Conservation (phyloP, 495 filamentous ascomycete species). For the Bryoglossum gracile region DNA sequence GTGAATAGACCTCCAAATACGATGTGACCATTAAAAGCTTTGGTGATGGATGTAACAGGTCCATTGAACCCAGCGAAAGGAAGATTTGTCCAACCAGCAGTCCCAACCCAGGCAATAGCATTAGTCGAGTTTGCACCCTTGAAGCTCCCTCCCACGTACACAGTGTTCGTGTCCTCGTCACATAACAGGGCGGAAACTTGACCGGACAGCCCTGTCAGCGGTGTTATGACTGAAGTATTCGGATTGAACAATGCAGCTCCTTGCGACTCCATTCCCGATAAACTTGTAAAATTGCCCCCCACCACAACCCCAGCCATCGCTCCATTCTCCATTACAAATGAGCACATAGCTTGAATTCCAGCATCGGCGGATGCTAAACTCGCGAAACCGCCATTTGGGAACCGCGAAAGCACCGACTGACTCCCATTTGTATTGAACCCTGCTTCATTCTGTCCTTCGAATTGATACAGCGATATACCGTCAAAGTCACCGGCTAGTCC, state of each 20-base stretch:
- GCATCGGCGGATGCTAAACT: slow-evolving; percentile 69
- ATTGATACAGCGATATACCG: slow-evolving; percentile 84
- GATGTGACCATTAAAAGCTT: slow-evolving; percentile 71
- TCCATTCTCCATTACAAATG: slow-evolving; percentile 62
- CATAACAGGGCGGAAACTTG: slow-evolving; percentile 75
- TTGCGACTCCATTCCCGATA: slow-evolving; percentile 65
- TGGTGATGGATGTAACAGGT: slow-evolving; percentile 78
- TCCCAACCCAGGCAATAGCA: slow-evolving; percentile 74
- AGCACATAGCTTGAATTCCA: slow-evolving; percentile 79
- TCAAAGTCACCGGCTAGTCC: slow-evolving; percentile 87
- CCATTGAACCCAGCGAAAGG: slow-evolving; percentile 94
- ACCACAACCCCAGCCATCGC: slow-evolving; percentile 68
- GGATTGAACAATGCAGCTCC: slow-evolving; percentile 79
- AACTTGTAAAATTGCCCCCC: slow-evolving; percentile 93
- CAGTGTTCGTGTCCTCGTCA: slow-evolving; percentile 71
- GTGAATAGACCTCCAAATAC: slow-evolving; percentile 91
- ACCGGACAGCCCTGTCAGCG: slow-evolving; percentile 72
- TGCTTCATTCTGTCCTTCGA: slow-evolving; percentile 66
- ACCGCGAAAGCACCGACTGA: slow-evolving; percentile 69
- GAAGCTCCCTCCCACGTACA: slow-evolving; percentile 89
- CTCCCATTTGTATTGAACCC: slow-evolving; percentile 63
- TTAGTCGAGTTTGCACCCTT: slow-evolving; percentile 73
- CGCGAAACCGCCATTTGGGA: slow-evolving; percentile 81
- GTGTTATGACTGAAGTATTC: slow-evolving; percentile 53
- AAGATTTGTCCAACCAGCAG: slow-evolving; percentile 72